phyloP scores from a whole-genome alignment of 2,329 filamentous ascomycete species.

The Colletotrichum trifolii region DNA sequence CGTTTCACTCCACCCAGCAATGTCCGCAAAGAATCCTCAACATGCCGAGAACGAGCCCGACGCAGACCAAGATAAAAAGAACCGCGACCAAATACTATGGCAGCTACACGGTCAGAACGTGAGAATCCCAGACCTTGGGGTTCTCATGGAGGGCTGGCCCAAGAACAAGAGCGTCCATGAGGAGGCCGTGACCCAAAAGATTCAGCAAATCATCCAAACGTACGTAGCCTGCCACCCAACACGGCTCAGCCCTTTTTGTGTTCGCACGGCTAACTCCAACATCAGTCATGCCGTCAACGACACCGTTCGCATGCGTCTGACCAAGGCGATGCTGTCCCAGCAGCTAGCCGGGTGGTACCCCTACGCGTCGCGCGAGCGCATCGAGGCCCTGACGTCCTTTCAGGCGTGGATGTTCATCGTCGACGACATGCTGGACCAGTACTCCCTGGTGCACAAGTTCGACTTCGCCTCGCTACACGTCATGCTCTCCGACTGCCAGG shows the following conservation, averaged over 20 bases:
- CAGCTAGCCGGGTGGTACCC: conserved; percentile 31
- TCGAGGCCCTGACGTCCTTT: conserved; percentile 29
- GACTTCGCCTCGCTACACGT: conserved; percentile 14
- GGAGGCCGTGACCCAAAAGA: conserved; percentile 16
- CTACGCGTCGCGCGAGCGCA: conserved; percentile 17
- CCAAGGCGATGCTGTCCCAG: conserved; percentile 29
- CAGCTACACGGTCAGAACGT: conserved; percentile 28
- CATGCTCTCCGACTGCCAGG: conserved; percentile 19
- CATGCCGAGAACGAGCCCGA: no score
- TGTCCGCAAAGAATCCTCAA: not conserved
- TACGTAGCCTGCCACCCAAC: not conserved
- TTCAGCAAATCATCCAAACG: conserved; percentile 22
- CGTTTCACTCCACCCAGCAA: conserved; percentile 9
- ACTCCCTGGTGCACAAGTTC: conserved; percentile 7
- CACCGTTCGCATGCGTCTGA: conserved; percentile 23
- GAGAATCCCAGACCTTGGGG: conserved; percentile 16
- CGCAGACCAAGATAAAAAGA: no score
- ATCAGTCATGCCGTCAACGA: conserved; percentile 23
- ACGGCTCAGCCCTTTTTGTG: not conserved
- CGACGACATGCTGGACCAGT: conserved; percentile 31
- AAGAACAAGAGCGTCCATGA: conserved; percentile 13
- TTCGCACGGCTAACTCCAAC: not conserved
- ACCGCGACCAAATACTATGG: conserved; percentile 15
- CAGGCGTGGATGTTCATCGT: conserved; percentile 31
- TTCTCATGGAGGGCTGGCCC: conserved; percentile 23